phyloP scores from a whole-genome alignment of 1,284 basidiomycete species.

The Ceratobasidium sp. region DNA sequence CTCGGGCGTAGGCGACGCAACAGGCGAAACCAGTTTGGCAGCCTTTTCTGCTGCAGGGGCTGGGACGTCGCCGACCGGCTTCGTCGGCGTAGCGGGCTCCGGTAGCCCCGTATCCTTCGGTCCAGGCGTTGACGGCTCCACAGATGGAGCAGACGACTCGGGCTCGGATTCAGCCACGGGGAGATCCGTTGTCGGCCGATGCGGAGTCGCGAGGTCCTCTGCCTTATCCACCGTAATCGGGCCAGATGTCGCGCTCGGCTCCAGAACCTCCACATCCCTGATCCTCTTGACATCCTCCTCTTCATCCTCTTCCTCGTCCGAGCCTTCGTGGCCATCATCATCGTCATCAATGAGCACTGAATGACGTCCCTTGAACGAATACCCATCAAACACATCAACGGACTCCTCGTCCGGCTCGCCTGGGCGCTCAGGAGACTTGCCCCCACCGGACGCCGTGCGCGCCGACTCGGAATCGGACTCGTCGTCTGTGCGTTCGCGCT shows the following conservation, averaged over 20 bases:
- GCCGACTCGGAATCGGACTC: slow-evolving; percentile 43
- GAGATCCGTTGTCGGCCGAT: slow-evolving; percentile 21
- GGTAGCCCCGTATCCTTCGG: slow-evolving; percentile 1
- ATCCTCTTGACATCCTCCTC: slow-evolving; percentile 47
- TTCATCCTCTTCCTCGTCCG: slow-evolving; percentile 60
- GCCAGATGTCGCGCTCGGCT: slow-evolving; percentile 47
- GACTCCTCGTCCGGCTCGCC: slow-evolving; percentile 61
- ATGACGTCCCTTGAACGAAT: slow-evolving; percentile 86
- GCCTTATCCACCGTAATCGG: slow-evolving; percentile 43
- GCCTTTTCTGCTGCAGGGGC: neutral
- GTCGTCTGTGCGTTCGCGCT: slow-evolving; percentile 53
- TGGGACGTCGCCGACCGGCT: slow-evolving; percentile 12
- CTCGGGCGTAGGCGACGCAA: neutral
- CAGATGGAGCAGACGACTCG: slow-evolving; percentile 1
- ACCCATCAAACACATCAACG: slow-evolving; percentile 82
- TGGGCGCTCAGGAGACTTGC: slow-evolving; percentile 62
- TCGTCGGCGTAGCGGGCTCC: slow-evolving; percentile 20
- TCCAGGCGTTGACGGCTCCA: slow-evolving; percentile 14
- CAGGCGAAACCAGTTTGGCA: neutral
- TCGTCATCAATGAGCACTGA: slow-evolving; percentile 78
- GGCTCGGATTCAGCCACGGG: slow-evolving; percentile 9
- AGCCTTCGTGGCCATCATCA: slow-evolving; percentile 56
- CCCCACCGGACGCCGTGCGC: slow-evolving; percentile 70
- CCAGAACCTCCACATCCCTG: slow-evolving; percentile 51
- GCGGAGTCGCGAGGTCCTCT: slow-evolving; percentile 38